phyloP scores from a whole-genome alignment of 768 basidiomycete species.

The Suillus weaverae region DNA sequence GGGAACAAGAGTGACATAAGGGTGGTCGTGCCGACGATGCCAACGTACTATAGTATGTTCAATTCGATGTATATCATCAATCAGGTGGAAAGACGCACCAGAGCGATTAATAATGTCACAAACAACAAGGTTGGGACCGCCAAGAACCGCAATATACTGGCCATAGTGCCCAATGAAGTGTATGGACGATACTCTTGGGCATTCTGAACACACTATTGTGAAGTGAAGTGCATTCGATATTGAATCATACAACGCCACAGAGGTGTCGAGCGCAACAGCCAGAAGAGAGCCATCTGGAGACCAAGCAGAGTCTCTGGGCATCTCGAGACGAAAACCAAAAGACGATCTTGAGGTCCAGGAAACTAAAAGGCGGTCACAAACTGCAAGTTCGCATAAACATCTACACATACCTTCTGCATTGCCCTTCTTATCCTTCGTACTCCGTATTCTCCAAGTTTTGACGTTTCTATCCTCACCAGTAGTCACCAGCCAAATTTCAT shows the following conservation, averaged over 20 bases:
- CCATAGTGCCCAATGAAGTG: slow-evolving; percentile 72
- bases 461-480: slow-evolving; percentile 73
- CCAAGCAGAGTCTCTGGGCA: slow-evolving; percentile 70
- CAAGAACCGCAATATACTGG: slow-evolving; percentile 64
- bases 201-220: slow-evolving; percentile 59
- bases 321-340: slow-evolving; percentile 64
- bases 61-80: not conserved
- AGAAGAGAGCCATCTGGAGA: slow-evolving; percentile 86
- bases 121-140: slow-evolving; percentile 50
- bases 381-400: not conserved
- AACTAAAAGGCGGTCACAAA: slow-evolving; percentile 19
- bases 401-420: slow-evolving; percentile 50
- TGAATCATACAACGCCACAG: slow-evolving; percentile 76
- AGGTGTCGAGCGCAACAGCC: slow-evolving; percentile 65
- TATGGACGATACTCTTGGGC: slow-evolving; percentile 41
- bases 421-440: slow-evolving; percentile 44
- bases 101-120: slow-evolving; percentile 72
- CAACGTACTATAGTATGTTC: slow-evolving; percentile 52
- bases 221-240: slow-evolving; percentile 57
- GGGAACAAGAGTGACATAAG: slow-evolving; percentile 48
- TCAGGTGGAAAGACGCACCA: slow-evolving; percentile 44
- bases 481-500: slow-evolving; percentile 58
- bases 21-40: slow-evolving; percentile 42
- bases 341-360: slow-evolving; percentile 83
- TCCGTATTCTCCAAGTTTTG: slow-evolving; percentile 77